A percentile compares a stretch with the other conserved stretches of the same genome.
Conservation (phyloP, 768 basidiomycete species). For the Gymnopilus dilepis region DNA sequence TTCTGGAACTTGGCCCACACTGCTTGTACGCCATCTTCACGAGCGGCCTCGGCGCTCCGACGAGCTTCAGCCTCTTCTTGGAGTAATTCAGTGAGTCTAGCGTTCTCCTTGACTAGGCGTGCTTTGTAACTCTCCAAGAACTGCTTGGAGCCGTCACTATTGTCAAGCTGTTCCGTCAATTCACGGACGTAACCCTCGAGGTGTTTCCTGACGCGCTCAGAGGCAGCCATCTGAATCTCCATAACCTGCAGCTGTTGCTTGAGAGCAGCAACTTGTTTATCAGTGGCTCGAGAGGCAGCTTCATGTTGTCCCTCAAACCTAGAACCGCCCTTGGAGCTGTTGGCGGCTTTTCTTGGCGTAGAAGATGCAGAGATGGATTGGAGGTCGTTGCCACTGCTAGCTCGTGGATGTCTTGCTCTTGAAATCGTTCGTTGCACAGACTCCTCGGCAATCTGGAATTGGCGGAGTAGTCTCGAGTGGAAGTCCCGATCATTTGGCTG, state of each 20-base stretch:
- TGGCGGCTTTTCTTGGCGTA: slow-evolving; percentile 49
- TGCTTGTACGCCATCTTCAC: slow-evolving; percentile 64
- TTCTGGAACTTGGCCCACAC: slow-evolving; percentile 73
- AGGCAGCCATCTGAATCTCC: slow-evolving; percentile 71
- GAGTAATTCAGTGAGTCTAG: slow-evolving; percentile 56
- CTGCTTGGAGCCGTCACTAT: slow-evolving; percentile 68
- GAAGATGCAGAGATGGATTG: slow-evolving; percentile 45
- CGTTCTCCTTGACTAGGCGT: slow-evolving; percentile 63
- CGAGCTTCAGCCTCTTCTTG: slow-evolving; percentile 70
- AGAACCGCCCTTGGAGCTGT: slow-evolving; percentile 19
- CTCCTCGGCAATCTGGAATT: slow-evolving; percentile 66
- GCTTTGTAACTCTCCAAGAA: slow-evolving; percentile 61
- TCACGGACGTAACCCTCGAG: slow-evolving; percentile 64
- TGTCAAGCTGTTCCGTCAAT: slow-evolving; percentile 64
- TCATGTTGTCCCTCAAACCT: slow-evolving; percentile 19
- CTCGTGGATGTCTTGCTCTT: slow-evolving; percentile 39
- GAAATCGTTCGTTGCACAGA: slow-evolving; percentile 56
- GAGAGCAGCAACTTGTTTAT: slow-evolving; percentile 53
- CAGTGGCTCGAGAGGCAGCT: slow-evolving; percentile 29
- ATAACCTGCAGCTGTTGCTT: slow-evolving; percentile 70
- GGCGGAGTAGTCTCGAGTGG: slow-evolving; percentile 63
- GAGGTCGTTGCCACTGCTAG: slow-evolving; percentile 39
- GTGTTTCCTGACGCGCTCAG: slow-evolving; percentile 68
- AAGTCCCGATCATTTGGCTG: slow-evolving; percentile 65
- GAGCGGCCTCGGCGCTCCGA: slow-evolving; percentile 62